Conservation (phyloP, 2,329 filamentous ascomycete species). For the Colletotrichum orbiculare region DNA sequence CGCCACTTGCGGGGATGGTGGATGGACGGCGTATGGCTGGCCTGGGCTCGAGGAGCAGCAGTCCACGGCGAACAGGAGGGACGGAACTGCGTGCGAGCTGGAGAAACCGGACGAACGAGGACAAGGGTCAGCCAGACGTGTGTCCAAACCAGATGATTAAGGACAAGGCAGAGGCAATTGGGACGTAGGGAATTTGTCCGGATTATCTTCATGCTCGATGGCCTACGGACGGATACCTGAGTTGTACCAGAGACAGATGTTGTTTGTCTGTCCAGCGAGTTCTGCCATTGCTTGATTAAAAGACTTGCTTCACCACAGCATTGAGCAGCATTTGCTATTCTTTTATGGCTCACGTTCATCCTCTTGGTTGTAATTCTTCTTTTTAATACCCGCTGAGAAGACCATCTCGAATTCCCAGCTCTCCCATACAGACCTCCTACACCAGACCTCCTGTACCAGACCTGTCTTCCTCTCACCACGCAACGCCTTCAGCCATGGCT, state of each 20-base stretch:
- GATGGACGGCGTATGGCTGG: background rate
- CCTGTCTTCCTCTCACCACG: no score
- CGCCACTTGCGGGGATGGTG: constrained; percentile 6
- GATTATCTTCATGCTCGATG: background rate
- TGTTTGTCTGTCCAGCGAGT: no score
- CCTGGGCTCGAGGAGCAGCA: constrained; percentile 3
- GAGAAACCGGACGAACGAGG: constrained; percentile 25
- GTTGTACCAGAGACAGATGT: no score
- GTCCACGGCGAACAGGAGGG: constrained; percentile 16
- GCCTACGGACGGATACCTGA: no score
- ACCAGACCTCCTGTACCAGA: background rate
- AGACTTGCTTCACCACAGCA: background rate
- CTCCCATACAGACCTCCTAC: no score
- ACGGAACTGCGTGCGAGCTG: constrained; percentile 7
- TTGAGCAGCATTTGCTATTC: no score
- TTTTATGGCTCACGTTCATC: no score
- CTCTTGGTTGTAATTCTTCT: no score
- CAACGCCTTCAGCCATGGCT: constrained; percentile 10
- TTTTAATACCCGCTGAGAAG: no score
- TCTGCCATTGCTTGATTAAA: background rate
- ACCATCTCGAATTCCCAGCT: no score
- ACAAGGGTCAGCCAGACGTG: constrained; percentile 1
- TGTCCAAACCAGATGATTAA: background rate
- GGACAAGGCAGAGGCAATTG: background rate
- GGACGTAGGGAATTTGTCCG: constrained; percentile 9